A percentile compares a stretch with the other conserved stretches of the same genome.
phyloP scores from a whole-genome alignment of 2,329 filamentous ascomycete species.

The Venturia aucupariae region DNA sequence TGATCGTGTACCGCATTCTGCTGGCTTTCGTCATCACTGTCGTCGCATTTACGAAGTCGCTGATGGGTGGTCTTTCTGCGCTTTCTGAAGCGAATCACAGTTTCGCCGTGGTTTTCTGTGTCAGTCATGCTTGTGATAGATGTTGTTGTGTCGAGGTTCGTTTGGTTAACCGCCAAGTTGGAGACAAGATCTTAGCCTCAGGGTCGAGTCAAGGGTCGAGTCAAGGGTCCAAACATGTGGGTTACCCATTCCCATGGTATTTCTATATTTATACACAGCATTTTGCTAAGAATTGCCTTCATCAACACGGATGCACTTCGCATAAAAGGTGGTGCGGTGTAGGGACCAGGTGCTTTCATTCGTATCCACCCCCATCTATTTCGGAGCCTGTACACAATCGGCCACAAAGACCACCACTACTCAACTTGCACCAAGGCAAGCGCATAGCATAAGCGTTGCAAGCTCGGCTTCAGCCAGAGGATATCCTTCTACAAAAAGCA shows the following conservation, averaged over 20 bases:
- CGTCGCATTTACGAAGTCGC: background rate
- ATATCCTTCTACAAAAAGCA: background rate
- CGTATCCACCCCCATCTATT: background rate
- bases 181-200: no score
- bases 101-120: background rate
- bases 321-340: background rate
- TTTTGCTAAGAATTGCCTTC: background rate
- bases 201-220: background rate
- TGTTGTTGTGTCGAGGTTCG: background rate
- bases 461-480: background rate
- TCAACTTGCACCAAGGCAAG: background rate
- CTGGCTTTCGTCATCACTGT: background rate
- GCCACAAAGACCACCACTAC: background rate
- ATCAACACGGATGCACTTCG: background rate
- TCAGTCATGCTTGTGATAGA: background rate
- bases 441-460: background rate
- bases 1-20: background rate
- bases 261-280: background rate
- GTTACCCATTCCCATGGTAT: background rate
- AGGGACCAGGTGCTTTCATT: background rate
- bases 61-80: background rate
- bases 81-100: background rate
- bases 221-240: background rate
- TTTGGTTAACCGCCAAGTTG: background rate
- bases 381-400: background rate